Base-by-base conservation (phyloP, 148 eudicot species). In the Arctostaphylos glauca region DNA sequence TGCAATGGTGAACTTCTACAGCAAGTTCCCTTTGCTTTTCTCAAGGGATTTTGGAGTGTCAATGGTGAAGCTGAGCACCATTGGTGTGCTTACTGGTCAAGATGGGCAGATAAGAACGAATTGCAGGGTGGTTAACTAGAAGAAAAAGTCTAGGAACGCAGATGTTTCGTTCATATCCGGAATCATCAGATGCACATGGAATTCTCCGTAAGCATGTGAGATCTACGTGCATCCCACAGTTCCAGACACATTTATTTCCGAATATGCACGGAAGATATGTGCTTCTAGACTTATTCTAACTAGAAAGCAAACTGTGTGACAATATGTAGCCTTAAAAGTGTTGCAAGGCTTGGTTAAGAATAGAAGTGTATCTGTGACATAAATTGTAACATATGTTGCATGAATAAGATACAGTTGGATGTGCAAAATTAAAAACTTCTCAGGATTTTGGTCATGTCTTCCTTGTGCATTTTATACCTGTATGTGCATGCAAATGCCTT, bases 91-190 rank as follows among this genome's bases (percentile, higher is more conserved):
- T 18, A 93, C 93, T 0, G 92, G 92, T 5, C 81, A 90, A 79
- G 81, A 86, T 84, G 97, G 97, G 66, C 78, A 93, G 85, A 84
- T 93, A 19, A 91, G 94, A 84, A 89, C 84, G 76, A 91, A 87
- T 66, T 93, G 97, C 76, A 90, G 91, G 84, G 87, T 86, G 70
- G 91, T 84, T 68, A 93, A 93, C 81, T 88, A 31, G 38, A 31
- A 31, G 38, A 31, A 31, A 31, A 31, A 31, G 38, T 31, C 38
- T 31, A 1, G 38, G 38, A 31, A 31, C 0, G 38, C 38, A 31
- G 38, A 31, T 31, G 38, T 31, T 31, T 31, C 38, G 38, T 31
- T 31, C 38, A 31, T 1, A 31, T 31, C 38, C 38, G 38, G 38
- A 31, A 31, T 31, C 38, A 1, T 31, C 38, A 31, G 38, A 31